Evolutionary conservation across 202 grass and related monocot species (phyloP), one percentile per base, ranked within the genome.

Genomic region (Musa balbisiana): DNA sequence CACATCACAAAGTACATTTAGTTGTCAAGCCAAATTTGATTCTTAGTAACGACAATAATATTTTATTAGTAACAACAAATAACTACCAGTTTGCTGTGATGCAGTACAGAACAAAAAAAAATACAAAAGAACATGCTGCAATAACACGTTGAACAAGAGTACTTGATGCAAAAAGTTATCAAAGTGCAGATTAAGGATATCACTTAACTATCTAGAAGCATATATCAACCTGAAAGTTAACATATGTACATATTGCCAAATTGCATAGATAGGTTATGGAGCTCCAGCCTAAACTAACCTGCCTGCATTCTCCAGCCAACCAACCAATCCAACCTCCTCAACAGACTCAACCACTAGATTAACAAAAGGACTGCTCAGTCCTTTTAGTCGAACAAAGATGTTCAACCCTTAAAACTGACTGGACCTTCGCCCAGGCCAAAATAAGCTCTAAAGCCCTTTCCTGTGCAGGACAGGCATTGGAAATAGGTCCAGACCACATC

Each of bases 1-100:
- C 64, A 55, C 74, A 67, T 82, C 20, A 21, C 66, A 82, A 81
- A 13, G 25, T 74, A 82, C 55, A 76, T 53, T 33, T 86, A 81
- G 27, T 71, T 65, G 53, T 85, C 22, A 76, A 21, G 54, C 25
- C 78, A 64, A 76, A 75, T 64, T 27, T 16, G 56, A 69, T n/a
- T 33, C 5, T 50, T 27, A 52, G 49, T 52, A 67, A 56, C 29
- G 81, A 83, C 63, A 27, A 52, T 21, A 72, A 73, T 54, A 73
- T 29, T 52, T 53, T 67, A 54, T 75, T 76, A 3, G 6, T 24
- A 82, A 17, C 69, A 64, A 74, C 17, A 43, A 43, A 43, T 43
- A 43, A 22, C 10, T 15, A 12, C 4, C 10, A 64, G 17, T 79
- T 84, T 80, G 60, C 14, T 76, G 16, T 82, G 22, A 62, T 51